phyloP scores from a whole-genome alignment of 768 basidiomycete genomes.

The Amanita polypyramis region DNA sequence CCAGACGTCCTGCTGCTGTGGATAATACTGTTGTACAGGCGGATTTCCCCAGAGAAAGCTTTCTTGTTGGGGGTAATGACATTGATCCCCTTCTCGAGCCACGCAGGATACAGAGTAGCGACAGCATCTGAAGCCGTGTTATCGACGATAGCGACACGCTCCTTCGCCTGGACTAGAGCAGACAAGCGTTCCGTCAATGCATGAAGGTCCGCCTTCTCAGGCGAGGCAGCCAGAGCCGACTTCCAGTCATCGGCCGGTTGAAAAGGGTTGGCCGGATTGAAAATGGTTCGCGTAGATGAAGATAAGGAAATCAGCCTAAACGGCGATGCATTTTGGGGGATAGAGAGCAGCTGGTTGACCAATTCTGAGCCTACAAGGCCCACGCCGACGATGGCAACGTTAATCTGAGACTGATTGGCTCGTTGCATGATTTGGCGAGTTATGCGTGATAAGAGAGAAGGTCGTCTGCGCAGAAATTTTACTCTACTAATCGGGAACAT shows the following conservation, averaged over 20 bases:
- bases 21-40: constrained; percentile 61
- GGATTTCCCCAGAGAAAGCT: constrained; percentile 68
- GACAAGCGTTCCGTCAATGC: constrained; percentile 36
- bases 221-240: constrained; percentile 23
- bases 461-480: not conserved
- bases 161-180: constrained; percentile 33
- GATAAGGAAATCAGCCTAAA: constrained; percentile 63
- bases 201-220: constrained; percentile 38
- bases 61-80: constrained; percentile 98
- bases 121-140: constrained; percentile 84
- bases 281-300: constrained; percentile 53
- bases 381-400: constrained; percentile 80
- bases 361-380: constrained; percentile 91
- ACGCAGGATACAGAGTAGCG: constrained; percentile 71
- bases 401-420: constrained; percentile 11
- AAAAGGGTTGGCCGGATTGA: constrained; percentile 33
- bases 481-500: not conserved
- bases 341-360: constrained; percentile 66
- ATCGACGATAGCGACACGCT: constrained; percentile 70
- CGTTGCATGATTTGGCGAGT: constrained; percentile 1
- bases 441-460: not conserved
- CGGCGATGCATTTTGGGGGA: constrained; percentile 41
- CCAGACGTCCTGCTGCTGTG: constrained; percentile 45
- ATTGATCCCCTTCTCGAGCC: constrained; percentile 69
- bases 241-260: constrained; percentile 26